Conservation (phyloP, 78 protist genomes). For the Isochrysis galbana region DNA sequence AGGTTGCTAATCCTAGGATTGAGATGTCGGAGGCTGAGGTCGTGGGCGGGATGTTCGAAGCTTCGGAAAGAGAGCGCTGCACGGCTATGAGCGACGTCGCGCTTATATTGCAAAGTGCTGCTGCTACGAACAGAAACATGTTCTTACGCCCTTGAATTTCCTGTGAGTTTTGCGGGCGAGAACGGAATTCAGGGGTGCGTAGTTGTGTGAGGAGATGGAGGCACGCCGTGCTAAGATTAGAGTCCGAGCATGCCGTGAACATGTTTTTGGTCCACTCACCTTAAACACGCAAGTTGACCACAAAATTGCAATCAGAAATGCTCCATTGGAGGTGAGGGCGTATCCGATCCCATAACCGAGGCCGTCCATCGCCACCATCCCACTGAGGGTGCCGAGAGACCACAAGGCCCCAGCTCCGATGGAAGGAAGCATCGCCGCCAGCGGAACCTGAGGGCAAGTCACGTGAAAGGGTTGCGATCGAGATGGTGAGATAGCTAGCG, state of each 20-base stretch:
- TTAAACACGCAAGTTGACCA: no score
- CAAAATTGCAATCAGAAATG: neutral
- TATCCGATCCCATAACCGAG: neutral
- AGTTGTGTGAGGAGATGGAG: neutral
- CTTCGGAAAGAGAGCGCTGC: neutral
- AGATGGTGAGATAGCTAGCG: no score
- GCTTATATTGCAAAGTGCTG: neutral
- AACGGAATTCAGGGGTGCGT: neutral
- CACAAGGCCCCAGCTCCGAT: neutral
- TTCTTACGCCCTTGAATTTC: neutral
- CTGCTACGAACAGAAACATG: neutral
- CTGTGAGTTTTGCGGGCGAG: neutral
- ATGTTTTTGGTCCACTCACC: no score
- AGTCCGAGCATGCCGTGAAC: no score
- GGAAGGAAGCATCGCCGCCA: conserved; percentile 3
- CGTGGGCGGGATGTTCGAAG: no score
- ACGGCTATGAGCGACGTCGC: neutral
- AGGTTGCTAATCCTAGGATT: no score
- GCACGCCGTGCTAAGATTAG: neutral
- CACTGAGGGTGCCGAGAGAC: neutral
- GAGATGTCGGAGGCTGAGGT: no score
- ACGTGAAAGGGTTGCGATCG: no score
- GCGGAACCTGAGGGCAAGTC: no score
- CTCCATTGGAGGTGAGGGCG: neutral
- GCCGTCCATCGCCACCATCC: neutral